These are phyloP conservation scores for Leucoagaricus sp. DNA, from an alignment of 1,284 basidiomycete species.

Conservation along the genomic window DNA sequence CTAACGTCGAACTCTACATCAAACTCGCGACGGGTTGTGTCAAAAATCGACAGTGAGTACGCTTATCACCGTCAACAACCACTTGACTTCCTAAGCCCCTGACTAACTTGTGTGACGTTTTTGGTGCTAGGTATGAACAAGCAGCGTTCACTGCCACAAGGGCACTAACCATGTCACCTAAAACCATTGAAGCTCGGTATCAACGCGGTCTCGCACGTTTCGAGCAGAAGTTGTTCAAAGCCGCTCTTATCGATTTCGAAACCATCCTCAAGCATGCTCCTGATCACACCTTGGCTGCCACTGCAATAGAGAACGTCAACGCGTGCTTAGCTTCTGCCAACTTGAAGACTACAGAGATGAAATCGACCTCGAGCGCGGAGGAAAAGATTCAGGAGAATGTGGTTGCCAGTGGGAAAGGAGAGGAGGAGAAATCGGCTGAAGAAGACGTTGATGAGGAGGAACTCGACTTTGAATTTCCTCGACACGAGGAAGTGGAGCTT, in stretches of 20 bases:
- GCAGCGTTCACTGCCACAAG: conserved; percentile 43
- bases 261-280: background rate
- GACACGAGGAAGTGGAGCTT: conserved; percentile 21
- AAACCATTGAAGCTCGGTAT: conserved; percentile 43
- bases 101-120: background rate
- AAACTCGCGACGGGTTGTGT: conserved; percentile 43
- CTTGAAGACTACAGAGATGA: background rate
- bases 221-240: conserved; percentile 32
- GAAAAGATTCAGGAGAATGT: background rate
- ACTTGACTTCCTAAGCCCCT: no score
- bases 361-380: background rate
- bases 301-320: background rate
- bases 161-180: conserved; percentile 42
- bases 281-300: background rate
- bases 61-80: background rate
- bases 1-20: conserved; percentile 38
- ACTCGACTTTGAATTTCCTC: background rate
- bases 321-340: background rate
- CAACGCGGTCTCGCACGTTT: conserved; percentile 44
- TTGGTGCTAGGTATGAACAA: conserved; percentile 37
- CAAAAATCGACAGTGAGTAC: conserved; percentile 41
- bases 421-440: background rate
- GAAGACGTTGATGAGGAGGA: background rate
- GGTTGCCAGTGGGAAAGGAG: background rate
- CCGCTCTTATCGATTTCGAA: conserved; percentile 38